These are phyloP conservation scores for Talaromyces islandicus DNA, from an alignment of 2,329 filamentous ascomycete species.

Conservation along the genomic window DNA sequence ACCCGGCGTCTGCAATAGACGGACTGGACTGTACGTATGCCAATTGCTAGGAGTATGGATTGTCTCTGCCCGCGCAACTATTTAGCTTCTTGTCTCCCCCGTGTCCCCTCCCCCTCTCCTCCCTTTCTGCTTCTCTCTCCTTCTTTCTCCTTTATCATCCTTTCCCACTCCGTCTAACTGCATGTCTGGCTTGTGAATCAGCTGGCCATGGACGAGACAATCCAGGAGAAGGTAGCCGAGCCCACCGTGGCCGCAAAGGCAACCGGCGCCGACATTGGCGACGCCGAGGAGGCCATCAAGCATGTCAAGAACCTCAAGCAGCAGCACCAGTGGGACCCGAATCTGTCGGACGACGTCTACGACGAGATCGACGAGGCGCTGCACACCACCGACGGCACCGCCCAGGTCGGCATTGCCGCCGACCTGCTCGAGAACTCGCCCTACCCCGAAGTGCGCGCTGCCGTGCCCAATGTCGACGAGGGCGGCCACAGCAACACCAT, in stretches of 20 bases:
- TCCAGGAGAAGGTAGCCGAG: slow-evolving; percentile 11
- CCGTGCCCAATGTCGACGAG: slow-evolving; percentile 60
- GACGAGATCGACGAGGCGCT: slow-evolving; percentile 57
- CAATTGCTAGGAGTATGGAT: not conserved
- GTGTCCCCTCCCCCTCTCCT: not conserved
- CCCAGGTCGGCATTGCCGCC: slow-evolving; percentile 53
- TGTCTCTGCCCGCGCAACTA: not conserved
- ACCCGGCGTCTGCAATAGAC: not conserved
- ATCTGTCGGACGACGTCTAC: slow-evolving; percentile 57
- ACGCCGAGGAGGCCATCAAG: slow-evolving; percentile 20
- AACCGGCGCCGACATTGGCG: slow-evolving; percentile 13
- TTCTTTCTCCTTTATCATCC: not conserved
- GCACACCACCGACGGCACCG: slow-evolving; percentile 49
- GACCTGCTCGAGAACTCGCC: slow-evolving; percentile 61
- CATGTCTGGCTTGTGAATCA: not conserved
- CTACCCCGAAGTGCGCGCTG: slow-evolving; percentile 61
- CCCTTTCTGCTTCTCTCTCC: not conserved
- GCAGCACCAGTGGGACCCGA: slow-evolving; percentile 59
- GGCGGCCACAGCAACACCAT: slow-evolving; percentile 61
- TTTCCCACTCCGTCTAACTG: not conserved
- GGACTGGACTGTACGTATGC: not conserved
- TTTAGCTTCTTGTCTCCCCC: not conserved
- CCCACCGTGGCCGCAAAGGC: slow-evolving; percentile 17
- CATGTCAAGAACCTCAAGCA: slow-evolving; percentile 53
- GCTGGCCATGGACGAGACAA: not conserved